Evolutionary conservation across 768 basidiomycete species (phyloP).

Genomic region (Lactarius akahatsu): DNA sequence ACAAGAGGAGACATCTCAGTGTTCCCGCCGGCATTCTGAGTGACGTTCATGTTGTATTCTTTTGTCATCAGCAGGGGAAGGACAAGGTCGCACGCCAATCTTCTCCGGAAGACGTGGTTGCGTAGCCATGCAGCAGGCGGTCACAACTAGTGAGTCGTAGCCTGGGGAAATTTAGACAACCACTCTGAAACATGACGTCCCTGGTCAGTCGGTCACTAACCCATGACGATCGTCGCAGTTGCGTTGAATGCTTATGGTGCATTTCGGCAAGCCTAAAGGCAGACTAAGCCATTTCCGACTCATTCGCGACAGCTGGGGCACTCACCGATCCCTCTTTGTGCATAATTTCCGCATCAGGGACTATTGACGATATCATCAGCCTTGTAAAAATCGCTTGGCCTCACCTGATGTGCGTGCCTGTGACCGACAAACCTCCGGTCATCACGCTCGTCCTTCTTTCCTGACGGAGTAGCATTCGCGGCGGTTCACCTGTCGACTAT

Average conservation of each 20-base stretch:
- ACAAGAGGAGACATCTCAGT: neutral
- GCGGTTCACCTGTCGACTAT: slow-evolving; percentile 19
- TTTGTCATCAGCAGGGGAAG: neutral
- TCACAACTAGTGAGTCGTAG: neutral
- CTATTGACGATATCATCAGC: slow-evolving; percentile 9
- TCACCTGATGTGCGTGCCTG: slow-evolving; percentile 26
- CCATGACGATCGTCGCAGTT: slow-evolving; percentile 3
- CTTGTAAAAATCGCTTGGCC: slow-evolving; percentile 9
- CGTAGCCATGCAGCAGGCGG: neutral
- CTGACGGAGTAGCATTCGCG: neutral
- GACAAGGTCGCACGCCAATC: no score
- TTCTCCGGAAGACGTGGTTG: slow-evolving; percentile 5
- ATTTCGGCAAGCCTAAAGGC: neutral
- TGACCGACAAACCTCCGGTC: slow-evolving; percentile 14
- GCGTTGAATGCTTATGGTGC: neutral
- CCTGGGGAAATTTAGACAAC: neutral
- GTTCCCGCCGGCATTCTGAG: neutral
- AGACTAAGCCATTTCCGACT: slow-evolving; percentile 20
- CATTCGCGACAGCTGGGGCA: neutral
- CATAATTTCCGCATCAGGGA: slow-evolving; percentile 11
- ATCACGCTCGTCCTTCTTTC: slow-evolving; percentile 9
- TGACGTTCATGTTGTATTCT: neutral
- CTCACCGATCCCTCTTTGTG: neutral
- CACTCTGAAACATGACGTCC: slow-evolving; percentile 4
- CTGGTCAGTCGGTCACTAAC: neutral